Evolutionary conservation across 2,329 filamentous ascomycete genomes (phyloP), one percentile per base, ranked within the genome.

Genomic region (Aspergillus fumigatiaffinis): DNA sequence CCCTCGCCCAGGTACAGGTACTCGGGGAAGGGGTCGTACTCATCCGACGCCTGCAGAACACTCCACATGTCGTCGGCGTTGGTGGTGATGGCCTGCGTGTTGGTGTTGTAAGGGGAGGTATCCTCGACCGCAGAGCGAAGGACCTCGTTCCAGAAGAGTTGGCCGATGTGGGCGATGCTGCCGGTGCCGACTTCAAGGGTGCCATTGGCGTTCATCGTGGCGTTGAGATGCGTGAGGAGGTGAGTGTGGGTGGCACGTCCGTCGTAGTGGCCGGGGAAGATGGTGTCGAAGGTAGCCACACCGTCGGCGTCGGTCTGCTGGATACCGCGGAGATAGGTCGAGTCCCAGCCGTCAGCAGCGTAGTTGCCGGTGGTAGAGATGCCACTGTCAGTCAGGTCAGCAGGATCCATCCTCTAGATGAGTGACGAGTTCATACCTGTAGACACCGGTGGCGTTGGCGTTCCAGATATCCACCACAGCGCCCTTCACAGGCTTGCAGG

Each of bases 1-100:
- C 72, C 69, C 29, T 82, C 77, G 3, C 82, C 80, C 26, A 84
- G 77, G 54, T 81, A 79, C 46, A 81, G 73, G 59, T 82, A 84
- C 66, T 84, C 79, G 10, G 82, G 73, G 66, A 84, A 78, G 0
- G 82, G 82, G 57, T 82, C 79, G 54, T 79, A 79, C 42, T 76
- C 72, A 4, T 71, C 74, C 51, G 74, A 74, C 9, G 77, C 74
- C 62, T 77, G 72, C 58, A 67, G 60, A 17, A 76, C 67, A 61
- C 76, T 75, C 57, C 76, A 73, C 42, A 63, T 59, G 58, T 82
- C 79, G 1, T 77, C 73, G 3, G 71, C 72, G 57, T 82, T 82
- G 49, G 66, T 67, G 8, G 74, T 79, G 26, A 75, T 50, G 2
- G 29, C 54, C 44, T 70, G 66, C 0, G 63, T 68, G 59, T 71